These are phyloP conservation scores for Pleoardoris graminearum DNA, from an alignment of 2,329 filamentous ascomycete species.

Conservation along the genomic window DNA sequence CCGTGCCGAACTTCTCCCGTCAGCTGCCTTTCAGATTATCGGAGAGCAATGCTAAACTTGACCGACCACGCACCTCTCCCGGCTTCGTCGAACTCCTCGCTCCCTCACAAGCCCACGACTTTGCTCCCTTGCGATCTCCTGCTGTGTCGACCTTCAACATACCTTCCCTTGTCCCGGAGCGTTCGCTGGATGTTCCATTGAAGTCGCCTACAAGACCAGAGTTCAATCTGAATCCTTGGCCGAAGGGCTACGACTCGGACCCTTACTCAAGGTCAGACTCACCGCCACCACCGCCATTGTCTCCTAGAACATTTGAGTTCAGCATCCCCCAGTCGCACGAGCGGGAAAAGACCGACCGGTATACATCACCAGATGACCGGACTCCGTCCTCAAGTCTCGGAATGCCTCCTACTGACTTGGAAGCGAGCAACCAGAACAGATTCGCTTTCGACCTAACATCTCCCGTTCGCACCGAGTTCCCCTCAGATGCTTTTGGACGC, in stretches of 20 bases:
- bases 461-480: slow-evolving; percentile 46
- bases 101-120: slow-evolving; percentile 25
- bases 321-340: slow-evolving; percentile 16
- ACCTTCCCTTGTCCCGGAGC: slow-evolving; percentile 22
- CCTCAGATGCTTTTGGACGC: slow-evolving; percentile 34
- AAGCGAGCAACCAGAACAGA: background rate
- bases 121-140: slow-evolving; percentile 34
- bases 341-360: slow-evolving; percentile 19
- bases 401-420: slow-evolving; percentile 1
- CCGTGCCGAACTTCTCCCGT: slow-evolving; percentile 45
- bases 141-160: slow-evolving; percentile 17
- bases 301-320: slow-evolving; percentile 31
- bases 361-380: slow-evolving; percentile 24
- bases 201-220: slow-evolving; percentile 35
- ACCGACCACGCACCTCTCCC: slow-evolving; percentile 16
- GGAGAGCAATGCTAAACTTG: slow-evolving; percentile 18
- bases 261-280: slow-evolving; percentile 15
- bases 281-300: slow-evolving; percentile 24
- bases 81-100: slow-evolving; percentile 19
- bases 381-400: slow-evolving; percentile 23
- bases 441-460: slow-evolving; percentile 34
- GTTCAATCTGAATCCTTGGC: slow-evolving; percentile 37
- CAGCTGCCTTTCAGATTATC: slow-evolving; percentile 38
- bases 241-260: slow-evolving; percentile 28
- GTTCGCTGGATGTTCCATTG: slow-evolving; percentile 23